Conservation (phyloP, 2,329 filamentous ascomycete species). For the Coniochaeta prunicola region DNA sequence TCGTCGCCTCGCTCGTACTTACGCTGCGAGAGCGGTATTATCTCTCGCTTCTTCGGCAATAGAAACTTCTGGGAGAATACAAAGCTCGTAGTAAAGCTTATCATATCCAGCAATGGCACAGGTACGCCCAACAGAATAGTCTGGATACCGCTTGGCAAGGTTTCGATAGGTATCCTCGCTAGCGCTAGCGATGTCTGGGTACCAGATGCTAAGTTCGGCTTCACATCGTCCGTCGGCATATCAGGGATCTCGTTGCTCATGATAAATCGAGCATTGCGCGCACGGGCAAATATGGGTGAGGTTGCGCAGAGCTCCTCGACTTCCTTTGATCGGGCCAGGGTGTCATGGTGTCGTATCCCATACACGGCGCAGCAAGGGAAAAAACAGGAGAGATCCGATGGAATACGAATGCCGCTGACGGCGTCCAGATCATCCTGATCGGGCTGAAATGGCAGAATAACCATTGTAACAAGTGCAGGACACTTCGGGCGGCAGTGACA, state of each 20-base stretch:
- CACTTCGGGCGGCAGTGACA: too few relatives aligned
- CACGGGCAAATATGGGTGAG: slow-evolving; percentile 2
- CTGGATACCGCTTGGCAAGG: slow-evolving; percentile 22
- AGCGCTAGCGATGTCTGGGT: slow-evolving; percentile 10
- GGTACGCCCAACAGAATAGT: slow-evolving; percentile 27
- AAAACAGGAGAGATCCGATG: background rate
- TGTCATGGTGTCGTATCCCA: slow-evolving; percentile 1
- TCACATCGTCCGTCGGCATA: slow-evolving; percentile 4
- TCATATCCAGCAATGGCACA: slow-evolving; percentile 30
- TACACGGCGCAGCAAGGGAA: background rate
- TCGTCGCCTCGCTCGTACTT: background rate
- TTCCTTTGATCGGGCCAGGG: background rate
- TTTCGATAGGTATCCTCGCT: slow-evolving; percentile 24
- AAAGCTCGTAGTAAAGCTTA: slow-evolving; percentile 18
- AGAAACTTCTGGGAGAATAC: slow-evolving; percentile 6
- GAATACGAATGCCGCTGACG: background rate
- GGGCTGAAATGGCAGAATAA: background rate
- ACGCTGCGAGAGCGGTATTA: background rate
- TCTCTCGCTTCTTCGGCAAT: slow-evolving; percentile 8
- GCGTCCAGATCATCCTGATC: background rate
- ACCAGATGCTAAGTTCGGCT: slow-evolving; percentile 9
- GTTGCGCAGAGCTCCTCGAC: slow-evolving; percentile 1
- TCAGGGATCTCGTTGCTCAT: slow-evolving; percentile 10
- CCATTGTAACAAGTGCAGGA: background rate
- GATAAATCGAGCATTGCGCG: slow-evolving; percentile 8